A percentile compares a stretch with the other conserved stretches of the same genome.
These are phyloP conservation scores for Corylus heterophylla DNA, from an alignment of 306 rosid genomes.

Conservation along the genomic window DNA sequence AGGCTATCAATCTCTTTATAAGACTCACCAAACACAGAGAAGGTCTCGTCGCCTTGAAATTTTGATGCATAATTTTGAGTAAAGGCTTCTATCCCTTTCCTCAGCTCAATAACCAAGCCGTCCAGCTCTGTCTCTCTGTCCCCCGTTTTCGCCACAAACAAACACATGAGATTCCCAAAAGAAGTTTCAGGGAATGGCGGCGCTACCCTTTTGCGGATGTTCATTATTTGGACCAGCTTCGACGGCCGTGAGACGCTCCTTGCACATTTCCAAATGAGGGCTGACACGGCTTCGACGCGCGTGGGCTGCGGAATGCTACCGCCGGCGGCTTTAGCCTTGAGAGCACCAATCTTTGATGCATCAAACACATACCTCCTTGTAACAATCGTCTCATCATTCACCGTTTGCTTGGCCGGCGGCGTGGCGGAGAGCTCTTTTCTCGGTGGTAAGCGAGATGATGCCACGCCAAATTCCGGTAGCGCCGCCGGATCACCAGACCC, in stretches of 20 bases:
- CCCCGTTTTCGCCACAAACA: neutral
- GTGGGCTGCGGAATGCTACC: slow-evolving; percentile 21
- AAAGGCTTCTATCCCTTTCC: slow-evolving; percentile 18
- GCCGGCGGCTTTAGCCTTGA: slow-evolving; percentile 18
- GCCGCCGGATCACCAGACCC: neutral
- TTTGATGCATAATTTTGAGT: slow-evolving; percentile 9
- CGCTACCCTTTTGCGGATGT: slow-evolving; percentile 32
- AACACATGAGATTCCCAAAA: slow-evolving; percentile 33
- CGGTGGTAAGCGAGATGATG: slow-evolving; percentile 7
- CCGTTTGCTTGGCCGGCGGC: neutral
- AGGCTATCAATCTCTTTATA: neutral
- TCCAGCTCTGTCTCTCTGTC: slow-evolving; percentile 9
- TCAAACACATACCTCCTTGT: slow-evolving; percentile 34
- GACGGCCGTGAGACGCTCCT: slow-evolving; percentile 22
- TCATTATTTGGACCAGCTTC: slow-evolving; percentile 25
- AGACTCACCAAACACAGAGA: neutral
- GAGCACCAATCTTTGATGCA: slow-evolving; percentile 23
- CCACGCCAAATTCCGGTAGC: slow-evolving; percentile 6
- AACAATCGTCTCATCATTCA: neutral
- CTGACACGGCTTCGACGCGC: slow-evolving; percentile 36
- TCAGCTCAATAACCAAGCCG: slow-evolving; percentile 21
- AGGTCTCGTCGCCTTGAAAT: slow-evolving; percentile 10
- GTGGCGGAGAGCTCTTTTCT: neutral
- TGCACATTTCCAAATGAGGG: slow-evolving; percentile 41
- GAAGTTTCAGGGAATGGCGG: slow-evolving; percentile 35